Percentiles rank a stretch among this genome's conserved stretches.
Conservation (phyloP, 2,329 filamentous ascomycete species). For the Pseudocercospora fijiensis region DNA sequence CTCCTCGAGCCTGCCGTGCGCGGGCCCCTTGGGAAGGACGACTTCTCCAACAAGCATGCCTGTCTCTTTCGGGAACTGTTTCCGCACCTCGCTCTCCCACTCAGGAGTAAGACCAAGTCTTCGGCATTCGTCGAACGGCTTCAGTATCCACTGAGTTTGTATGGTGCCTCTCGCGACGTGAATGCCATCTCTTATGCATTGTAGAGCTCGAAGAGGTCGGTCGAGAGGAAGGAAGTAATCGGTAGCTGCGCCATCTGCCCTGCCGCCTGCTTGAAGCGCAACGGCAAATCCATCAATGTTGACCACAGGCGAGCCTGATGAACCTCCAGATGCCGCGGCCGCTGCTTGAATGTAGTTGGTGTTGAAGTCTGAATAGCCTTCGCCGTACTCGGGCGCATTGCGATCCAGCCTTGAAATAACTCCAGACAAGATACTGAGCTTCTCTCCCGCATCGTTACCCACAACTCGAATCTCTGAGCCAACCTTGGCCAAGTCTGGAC, state of each 20-base stretch:
- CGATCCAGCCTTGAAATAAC: conserved; percentile 94
- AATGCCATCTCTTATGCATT: conserved; percentile 75
- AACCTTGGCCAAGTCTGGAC: conserved; percentile 82
- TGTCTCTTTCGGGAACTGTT: conserved; percentile 85
- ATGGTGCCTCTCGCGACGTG: conserved; percentile 90
- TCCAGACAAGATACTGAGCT: conserved; percentile 94
- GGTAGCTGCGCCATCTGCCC: conserved; percentile 91
- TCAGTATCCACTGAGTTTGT: conserved; percentile 94
- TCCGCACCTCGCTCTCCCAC: conserved; percentile 82
- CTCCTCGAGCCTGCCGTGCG: conserved; percentile 82
- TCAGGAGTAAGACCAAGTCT: conserved; percentile 78
- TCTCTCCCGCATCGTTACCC: conserved; percentile 97
- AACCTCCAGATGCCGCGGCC: conserved; percentile 91
- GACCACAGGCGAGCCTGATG: conserved; percentile 96
- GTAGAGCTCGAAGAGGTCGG: conserved; percentile 79
- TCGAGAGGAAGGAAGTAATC: conserved; percentile 97
- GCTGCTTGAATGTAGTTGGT: conserved; percentile 97
- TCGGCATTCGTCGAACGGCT: conserved; percentile 95
- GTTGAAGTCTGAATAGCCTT: conserved; percentile 97
- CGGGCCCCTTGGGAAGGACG: conserved; percentile 85
- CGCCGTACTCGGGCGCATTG: conserved; percentile 96
- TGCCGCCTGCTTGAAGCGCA: conserved; percentile 88
- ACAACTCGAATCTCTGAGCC: conserved; percentile 95
- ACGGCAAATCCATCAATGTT: conserved; percentile 91
- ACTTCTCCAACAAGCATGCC: conserved; percentile 98